Base-by-base conservation (phyloP, 768 basidiomycete genomes). In the Pleurotus pulmonarius region DNA sequence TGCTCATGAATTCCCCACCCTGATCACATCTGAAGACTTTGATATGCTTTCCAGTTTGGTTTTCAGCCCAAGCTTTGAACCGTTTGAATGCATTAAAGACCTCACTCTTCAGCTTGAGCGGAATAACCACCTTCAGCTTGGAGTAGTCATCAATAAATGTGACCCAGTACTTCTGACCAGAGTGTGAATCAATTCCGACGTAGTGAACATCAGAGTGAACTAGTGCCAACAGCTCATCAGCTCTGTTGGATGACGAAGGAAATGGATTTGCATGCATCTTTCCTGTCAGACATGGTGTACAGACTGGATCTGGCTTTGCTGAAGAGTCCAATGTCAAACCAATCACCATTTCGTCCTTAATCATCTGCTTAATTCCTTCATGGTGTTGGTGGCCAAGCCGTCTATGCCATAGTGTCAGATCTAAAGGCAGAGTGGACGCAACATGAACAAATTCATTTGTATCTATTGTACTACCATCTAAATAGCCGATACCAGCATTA, bases 1-100 rank as follows among this genome's bases (percentile, higher is more conserved):
- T 59, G 5, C 58, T 61, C 46, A 67, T 70, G 61, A 66, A 75
- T 55, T 75, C 72, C 1, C 70, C 73, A 5, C 71, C 74, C 46
- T 72, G 67, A 62, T 75, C 71, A 52, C 69, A 62, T 18, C 66
- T 64, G 26, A 26, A 26, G 26, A 26, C 26, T 26, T 26, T 26
- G 26, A 26, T 26, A 26, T 26, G 26, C 8, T 26, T 26, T 5
- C 26, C 26, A 26, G 26, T 26, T 8, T 26, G 26, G 26, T 26
- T 26, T 8, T 26, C 26, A 26, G 26, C 71, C 34, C 56, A 61
- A 0, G 69, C 68, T 59, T 74, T 73, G 68, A 56, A 75, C 6
- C 22, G 13, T 56, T 68, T 26, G 8, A 26, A 26, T 26, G 26
- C 60, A 3, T 47, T 58, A 55, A 69, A 66, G 16, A 61, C 54